Conservation (phyloP, 805 yeast genomes). For the Saturnispora gosingensis region DNA sequence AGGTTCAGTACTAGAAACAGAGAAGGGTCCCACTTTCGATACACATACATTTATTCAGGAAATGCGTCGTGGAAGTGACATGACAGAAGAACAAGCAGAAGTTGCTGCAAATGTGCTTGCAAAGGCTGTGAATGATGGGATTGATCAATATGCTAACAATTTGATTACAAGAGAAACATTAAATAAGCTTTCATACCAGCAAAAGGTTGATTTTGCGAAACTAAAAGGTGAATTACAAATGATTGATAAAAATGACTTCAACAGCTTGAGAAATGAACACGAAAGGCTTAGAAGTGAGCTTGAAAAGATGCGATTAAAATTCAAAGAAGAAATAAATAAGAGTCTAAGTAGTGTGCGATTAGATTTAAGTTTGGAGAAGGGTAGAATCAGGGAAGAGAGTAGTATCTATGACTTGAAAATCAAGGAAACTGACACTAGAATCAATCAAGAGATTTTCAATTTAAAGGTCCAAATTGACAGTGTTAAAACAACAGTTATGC, state of each 20-base stretch:
- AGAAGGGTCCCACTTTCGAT: slow-evolving; percentile 43
- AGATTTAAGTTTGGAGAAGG: slow-evolving; percentile 89
- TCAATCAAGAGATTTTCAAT: slow-evolving; percentile 91
- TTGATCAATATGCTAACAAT: slow-evolving; percentile 61
- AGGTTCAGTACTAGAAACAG: not conserved
- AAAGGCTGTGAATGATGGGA: slow-evolving; percentile 71
- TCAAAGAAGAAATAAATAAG: slow-evolving; percentile 86
- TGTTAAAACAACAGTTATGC: slow-evolving; percentile 94
- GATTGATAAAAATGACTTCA: slow-evolving; percentile 78
- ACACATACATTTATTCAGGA: slow-evolving; percentile 65
- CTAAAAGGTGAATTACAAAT: slow-evolving; percentile 85
- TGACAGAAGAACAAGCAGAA: slow-evolving; percentile 67
- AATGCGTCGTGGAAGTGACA: slow-evolving; percentile 55
- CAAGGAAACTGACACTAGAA: slow-evolving; percentile 89
- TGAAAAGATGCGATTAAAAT: slow-evolving; percentile 73
- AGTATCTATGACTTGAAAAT: slow-evolving; percentile 88
- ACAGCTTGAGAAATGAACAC: slow-evolving; percentile 74
- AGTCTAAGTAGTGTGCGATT: slow-evolving; percentile 83
- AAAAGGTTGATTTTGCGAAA: slow-evolving; percentile 93
- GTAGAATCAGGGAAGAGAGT: slow-evolving; percentile 88
- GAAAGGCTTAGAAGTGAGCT: slow-evolving; percentile 76
- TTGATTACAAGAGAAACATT: slow-evolving; percentile 80
- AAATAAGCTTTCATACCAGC: slow-evolving; percentile 83
- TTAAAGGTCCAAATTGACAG: slow-evolving; percentile 93
- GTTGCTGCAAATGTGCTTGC: slow-evolving; percentile 68